phyloP scores from a whole-genome alignment of 306 rosid genomes.

The Corylus avellana region DNA sequence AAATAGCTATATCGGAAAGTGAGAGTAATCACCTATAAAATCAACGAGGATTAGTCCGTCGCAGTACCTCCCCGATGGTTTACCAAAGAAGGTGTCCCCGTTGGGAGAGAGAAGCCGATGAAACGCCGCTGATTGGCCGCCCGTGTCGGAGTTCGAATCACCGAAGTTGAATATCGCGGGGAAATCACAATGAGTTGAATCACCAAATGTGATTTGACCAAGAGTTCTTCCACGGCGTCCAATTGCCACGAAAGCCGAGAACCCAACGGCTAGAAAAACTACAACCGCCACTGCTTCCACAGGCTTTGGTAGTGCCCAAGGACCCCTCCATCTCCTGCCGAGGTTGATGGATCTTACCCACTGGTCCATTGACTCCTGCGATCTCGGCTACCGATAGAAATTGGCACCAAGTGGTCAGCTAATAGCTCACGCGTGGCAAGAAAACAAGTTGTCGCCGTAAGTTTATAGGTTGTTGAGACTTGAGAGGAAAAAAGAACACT shows the following conservation, averaged over 20 bases:
- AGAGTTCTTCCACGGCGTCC: slow-evolving; percentile 6
- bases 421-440: neutral
- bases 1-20: neutral
- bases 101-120: slow-evolving; percentile 23
- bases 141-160: slow-evolving; percentile 33
- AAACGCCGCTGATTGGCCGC: slow-evolving; percentile 28
- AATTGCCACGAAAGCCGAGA: slow-evolving; percentile 2
- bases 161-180: slow-evolving; percentile 39
- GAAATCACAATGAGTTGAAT: slow-evolving; percentile 11
- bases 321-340: slow-evolving; percentile 14
- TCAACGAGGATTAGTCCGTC: slow-evolving; percentile 33
- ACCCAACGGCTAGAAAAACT: neutral
- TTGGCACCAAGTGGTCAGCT: neutral
- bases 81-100: slow-evolving; percentile 31
- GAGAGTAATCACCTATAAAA: slow-evolving; percentile 18
- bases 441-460: neutral
- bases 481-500: too few species aligned
- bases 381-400: neutral
- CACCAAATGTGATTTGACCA: neutral
- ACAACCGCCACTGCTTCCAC: slow-evolving; percentile 4
- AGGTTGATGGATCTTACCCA: slow-evolving; percentile 1
- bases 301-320: slow-evolving; percentile 4
- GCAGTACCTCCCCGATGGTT: slow-evolving; percentile 35
- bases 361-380: slow-evolving; percentile 11
- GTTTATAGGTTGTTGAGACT: neutral